phyloP scores from a whole-genome alignment of 768 basidiomycete species.

The Boletus rubescentipes region DNA sequence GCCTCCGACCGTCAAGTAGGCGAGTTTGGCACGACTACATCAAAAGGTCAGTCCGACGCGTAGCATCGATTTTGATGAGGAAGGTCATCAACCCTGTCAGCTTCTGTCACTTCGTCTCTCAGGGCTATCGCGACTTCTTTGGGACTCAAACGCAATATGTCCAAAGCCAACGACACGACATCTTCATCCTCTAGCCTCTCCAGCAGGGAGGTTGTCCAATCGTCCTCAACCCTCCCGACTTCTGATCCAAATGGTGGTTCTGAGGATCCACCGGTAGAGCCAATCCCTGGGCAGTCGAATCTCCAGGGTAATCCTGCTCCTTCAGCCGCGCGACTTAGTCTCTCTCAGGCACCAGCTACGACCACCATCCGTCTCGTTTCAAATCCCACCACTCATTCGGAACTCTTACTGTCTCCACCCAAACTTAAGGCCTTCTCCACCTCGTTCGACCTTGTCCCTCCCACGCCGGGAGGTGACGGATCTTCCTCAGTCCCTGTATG shows the following conservation, averaged over 20 bases:
- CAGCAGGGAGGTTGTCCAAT: conserved; percentile 16
- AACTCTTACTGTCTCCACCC: conserved; percentile 48
- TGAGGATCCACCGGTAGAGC: conserved; percentile 34
- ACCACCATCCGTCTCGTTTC: conserved; percentile 51
- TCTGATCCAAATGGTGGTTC: conserved; percentile 21
- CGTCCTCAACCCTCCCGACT: conserved; percentile 31
- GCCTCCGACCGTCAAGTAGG: conserved; percentile 38
- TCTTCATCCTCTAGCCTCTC: conserved; percentile 34
- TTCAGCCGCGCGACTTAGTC: conserved; percentile 56
- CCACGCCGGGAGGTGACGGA: conserved; percentile 42
- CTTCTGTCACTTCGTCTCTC: conserved; percentile 70
- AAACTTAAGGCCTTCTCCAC: conserved; percentile 65
- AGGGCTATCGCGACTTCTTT: conserved; percentile 75
- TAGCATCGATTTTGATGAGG: neutral
- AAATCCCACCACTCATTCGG: conserved; percentile 19
- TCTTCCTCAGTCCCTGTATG: conserved; percentile 33
- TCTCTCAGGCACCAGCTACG: conserved; percentile 47
- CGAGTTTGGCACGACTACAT: conserved; percentile 74
- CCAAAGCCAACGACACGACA: conserved; percentile 10
- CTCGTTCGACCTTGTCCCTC: conserved; percentile 64
- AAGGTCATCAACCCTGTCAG: conserved; percentile 31
- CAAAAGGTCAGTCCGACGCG: conserved; percentile 50
- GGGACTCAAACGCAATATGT: conserved; percentile 56
- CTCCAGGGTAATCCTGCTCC: conserved; percentile 65
- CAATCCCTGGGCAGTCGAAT: conserved; percentile 59